Base-by-base conservation (phyloP, 2,329 filamentous ascomycete species). In the Alternaria sp. region DNA sequence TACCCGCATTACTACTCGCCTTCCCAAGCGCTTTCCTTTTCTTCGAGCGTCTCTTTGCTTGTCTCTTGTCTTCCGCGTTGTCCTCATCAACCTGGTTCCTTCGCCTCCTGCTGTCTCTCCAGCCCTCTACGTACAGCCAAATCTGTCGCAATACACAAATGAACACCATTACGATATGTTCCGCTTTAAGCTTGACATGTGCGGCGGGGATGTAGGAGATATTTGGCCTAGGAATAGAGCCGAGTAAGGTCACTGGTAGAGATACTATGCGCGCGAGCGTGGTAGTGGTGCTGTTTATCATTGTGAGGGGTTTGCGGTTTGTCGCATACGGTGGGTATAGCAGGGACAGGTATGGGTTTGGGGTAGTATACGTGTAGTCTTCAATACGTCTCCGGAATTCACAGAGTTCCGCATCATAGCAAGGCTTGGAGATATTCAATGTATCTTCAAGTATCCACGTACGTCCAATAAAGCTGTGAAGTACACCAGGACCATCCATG, bases 161-260 rank as follows among this genome's bases (percentile, higher is more conserved):
- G 0, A 68, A 11, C 2, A 69, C 61, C 51, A 62, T 63, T 1
- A 61, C 67, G 10, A 64, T 61, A 8, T 62, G 59, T 6, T 71
- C 67, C 8, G 69, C 69, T 44, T 72, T 70, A 15, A 70, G 51
- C 8, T 70, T 71, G 2, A 70, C 47, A 13, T 69, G 67, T 5
- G 68, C 46, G 5, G 67, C 54, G 6, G 65, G 63, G 4, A 62
- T 19, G 9, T 55, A 71, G 1, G 70, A 65, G 17, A 68, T 66
- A 4, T 19, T n/a, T 6, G 54, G 50, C 19, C 12, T 19, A 9
- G 45, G 46, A 3, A 51, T 26, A 9, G 52, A 32, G 4, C 9
- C n/a, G 25, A 45, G n/a, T 4, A 52, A 52, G 7, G 13, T 17
- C 3, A 57, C 10, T 11, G 25, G 61, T n/a, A 40, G 11, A 11